phyloP scores from a whole-genome alignment of 1,284 basidiomycete genomes.

The Ganoderma meredithae region DNA sequence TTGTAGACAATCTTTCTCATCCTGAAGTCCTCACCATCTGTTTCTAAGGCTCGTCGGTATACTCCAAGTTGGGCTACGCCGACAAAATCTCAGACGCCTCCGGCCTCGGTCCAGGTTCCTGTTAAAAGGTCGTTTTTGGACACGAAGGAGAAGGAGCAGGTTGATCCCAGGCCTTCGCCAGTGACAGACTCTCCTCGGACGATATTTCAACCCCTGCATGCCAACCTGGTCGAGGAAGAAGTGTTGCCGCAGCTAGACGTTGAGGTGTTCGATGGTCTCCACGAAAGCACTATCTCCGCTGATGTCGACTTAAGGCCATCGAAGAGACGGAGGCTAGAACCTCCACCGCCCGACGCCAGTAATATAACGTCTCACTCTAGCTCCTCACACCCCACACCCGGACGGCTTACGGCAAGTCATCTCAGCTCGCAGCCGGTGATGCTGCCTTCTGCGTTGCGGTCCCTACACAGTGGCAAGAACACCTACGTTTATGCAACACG shows the following conservation, averaged over 20 bases:
- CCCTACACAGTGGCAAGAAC: slow-evolving; percentile 11
- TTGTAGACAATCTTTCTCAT: neutral
- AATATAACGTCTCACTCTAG: neutral
- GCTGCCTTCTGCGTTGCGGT: neutral
- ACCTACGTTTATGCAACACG: slow-evolving; percentile 50
- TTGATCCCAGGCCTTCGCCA: neutral
- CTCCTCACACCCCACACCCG: neutral
- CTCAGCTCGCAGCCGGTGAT: slow-evolving; percentile 1
- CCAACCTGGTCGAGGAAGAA: slow-evolving; percentile 1
- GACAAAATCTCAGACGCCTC: neutral
- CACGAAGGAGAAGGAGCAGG: slow-evolving; percentile 2
- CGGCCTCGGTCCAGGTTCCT: neutral
- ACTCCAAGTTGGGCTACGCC: slow-evolving; percentile 1
- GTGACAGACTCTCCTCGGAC: slow-evolving; percentile 11
- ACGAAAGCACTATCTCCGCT: neutral
- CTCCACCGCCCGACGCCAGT: neutral
- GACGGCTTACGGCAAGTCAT: neutral
- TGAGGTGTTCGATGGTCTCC: neutral
- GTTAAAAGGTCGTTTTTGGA: slow-evolving; percentile 15
- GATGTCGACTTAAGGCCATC: slow-evolving; percentile 23
- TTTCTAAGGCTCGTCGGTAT: slow-evolving; percentile 9
- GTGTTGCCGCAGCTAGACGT: neutral
- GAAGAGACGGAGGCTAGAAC: slow-evolving; percentile 28
- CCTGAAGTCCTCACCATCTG: neutral
- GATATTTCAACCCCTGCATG: slow-evolving; percentile 21